Conservation (phyloP, 306 rosid genomes). For the Gastrolobium villosum region DNA sequence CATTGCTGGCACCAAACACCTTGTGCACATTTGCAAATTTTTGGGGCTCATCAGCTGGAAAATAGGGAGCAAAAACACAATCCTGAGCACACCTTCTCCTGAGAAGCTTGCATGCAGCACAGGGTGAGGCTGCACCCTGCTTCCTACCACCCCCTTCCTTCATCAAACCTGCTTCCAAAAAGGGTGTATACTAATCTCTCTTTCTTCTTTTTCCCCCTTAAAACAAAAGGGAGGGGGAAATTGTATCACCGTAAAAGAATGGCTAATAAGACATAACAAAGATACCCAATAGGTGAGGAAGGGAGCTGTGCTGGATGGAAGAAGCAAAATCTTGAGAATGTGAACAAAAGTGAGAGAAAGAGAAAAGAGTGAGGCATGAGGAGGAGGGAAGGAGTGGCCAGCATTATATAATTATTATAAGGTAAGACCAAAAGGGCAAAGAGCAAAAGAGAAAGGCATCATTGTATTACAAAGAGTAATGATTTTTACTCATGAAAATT, state of each 20-base stretch:
- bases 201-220: background rate
- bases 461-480: constrained; percentile 7
- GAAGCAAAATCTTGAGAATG: constrained; percentile 19
- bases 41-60: constrained; percentile 83
- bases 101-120: constrained; percentile 88
- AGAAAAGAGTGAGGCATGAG: constrained; percentile 32
- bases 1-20: constrained; percentile 90
- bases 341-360: constrained; percentile 30
- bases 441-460: constrained; percentile 2
- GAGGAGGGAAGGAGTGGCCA: constrained; percentile 24
- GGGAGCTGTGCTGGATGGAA: background rate
- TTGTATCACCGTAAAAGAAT: background rate
- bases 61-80: constrained; percentile 86
- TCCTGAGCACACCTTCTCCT: constrained; percentile 79
- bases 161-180: constrained; percentile 45
- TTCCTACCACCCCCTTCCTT: constrained; percentile 64
- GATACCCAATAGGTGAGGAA: background rate
- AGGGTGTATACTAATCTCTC: background rate
- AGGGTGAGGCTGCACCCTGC: constrained; percentile 77
- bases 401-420: constrained; percentile 39
- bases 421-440: constrained; percentile 36
- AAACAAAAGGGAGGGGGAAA: no score
- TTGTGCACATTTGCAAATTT: constrained; percentile 90
- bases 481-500: background rate
- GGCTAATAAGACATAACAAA: constrained; percentile 19